These are phyloP conservation scores for Populus tremula DNA, from an alignment of 345 rosid genomes.

Conservation along the genomic window DNA sequence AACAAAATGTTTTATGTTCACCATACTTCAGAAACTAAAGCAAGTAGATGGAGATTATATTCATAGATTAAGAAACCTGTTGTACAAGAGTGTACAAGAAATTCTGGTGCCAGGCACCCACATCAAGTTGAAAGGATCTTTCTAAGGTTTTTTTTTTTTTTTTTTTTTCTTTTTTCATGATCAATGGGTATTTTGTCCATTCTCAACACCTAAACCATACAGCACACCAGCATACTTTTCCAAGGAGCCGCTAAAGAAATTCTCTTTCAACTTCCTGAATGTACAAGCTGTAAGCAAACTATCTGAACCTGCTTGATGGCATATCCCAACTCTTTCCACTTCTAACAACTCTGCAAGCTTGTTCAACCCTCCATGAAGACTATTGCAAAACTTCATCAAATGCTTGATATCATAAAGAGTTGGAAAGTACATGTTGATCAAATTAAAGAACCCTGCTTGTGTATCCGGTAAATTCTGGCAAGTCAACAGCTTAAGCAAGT, in stretches of 20 bases:
- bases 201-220: conserved; percentile 73
- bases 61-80: conserved; percentile 21
- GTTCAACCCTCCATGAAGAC: conserved; percentile 78
- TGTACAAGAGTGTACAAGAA: conserved; percentile 26
- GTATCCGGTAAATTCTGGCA: conserved; percentile 55
- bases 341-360: conserved; percentile 66
- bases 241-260: conserved; percentile 55
- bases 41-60: background rate
- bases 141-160: conserved; percentile 4
- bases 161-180: conserved; percentile 13
- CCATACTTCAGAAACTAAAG: background rate
- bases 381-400: conserved; percentile 64
- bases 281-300: conserved; percentile 75
- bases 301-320: conserved; percentile 86
- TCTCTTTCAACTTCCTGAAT: conserved; percentile 65
- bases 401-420: conserved; percentile 64
- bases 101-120: conserved; percentile 21
- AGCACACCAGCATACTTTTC: conserved; percentile 70
- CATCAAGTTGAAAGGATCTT: conserved; percentile 11
- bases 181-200: conserved; percentile 49
- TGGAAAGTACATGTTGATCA: conserved; percentile 58
- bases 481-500: conserved; percentile 66
- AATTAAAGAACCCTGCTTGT: conserved; percentile 44
- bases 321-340: conserved; percentile 63
- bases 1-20: background rate